Percentiles rank a stretch among this genome's conserved stretches.
phyloP scores from a whole-genome alignment of 2,329 filamentous ascomycete species.

The Penicillium frequentans region DNA sequence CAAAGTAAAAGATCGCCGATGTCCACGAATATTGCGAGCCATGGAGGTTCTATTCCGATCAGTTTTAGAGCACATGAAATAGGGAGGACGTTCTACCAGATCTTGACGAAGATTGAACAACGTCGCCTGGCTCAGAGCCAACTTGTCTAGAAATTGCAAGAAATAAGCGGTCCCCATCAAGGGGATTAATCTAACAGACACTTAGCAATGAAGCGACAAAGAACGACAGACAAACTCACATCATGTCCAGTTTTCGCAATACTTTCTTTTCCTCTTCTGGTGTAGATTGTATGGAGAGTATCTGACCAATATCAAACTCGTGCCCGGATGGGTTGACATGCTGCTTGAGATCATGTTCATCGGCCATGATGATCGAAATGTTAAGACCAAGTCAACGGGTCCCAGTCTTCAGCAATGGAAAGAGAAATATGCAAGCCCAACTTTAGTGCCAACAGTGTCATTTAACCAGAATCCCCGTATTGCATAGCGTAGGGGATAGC shows the following conservation, averaged over 20 bases:
- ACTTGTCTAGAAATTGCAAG: slow-evolving; percentile 18
- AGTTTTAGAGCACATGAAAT: not conserved
- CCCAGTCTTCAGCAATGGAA: no score
- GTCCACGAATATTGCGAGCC: slow-evolving; percentile 23
- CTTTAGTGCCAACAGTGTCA: no score
- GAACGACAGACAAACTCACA: no score
- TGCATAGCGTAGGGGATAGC: not conserved
- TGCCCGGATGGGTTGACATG: no score
- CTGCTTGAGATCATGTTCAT: no score
- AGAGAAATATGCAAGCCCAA: no score
- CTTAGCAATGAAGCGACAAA: not conserved
- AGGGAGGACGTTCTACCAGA: slow-evolving; percentile 3
- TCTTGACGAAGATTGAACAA: slow-evolving; percentile 16
- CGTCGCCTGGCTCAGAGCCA: slow-evolving; percentile 15
- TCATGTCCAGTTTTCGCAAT: no score
- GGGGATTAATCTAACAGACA: slow-evolving; percentile 8
- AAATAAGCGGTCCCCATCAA: slow-evolving; percentile 16
- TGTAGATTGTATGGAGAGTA: no score
- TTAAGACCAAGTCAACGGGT: not conserved
- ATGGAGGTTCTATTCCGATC: slow-evolving; percentile 6
- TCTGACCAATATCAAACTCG: no score
- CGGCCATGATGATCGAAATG: no score
- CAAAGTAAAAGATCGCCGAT: slow-evolving; percentile 33
- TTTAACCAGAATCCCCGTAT: no score
- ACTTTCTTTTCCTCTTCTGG: no score